Evolutionary conservation across 345 rosid species (phyloP).

Genomic region (Pugionium dolabratum): DNA sequence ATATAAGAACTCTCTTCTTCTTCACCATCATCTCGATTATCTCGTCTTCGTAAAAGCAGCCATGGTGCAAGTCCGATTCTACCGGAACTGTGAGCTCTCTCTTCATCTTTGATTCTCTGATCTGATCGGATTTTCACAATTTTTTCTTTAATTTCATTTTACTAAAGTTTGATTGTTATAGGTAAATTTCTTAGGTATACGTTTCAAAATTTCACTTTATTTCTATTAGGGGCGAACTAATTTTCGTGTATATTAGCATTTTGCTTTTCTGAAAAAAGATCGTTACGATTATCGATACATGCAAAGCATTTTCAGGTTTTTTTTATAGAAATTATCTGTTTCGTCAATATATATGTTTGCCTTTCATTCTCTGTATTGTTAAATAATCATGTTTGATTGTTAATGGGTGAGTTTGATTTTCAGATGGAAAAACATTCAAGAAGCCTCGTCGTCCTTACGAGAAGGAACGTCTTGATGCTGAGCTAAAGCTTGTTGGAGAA

Average conservation of each 20-base stretch:
- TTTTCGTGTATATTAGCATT: neutral
- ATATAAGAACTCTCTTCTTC: slow-evolving; percentile 9
- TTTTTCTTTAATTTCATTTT: no score
- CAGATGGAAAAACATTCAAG: slow-evolving; percentile 52
- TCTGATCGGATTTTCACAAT: neutral
- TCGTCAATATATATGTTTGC: neutral
- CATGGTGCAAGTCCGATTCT: slow-evolving; percentile 48
- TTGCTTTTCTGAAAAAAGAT: neutral
- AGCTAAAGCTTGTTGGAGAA: slow-evolving; percentile 64
- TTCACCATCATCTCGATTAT: slow-evolving; percentile 18
- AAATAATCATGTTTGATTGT: neutral
- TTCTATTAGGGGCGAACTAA: neutral
- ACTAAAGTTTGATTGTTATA: neutral
- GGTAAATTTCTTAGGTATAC: neutral
- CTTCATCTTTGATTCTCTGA: neutral
- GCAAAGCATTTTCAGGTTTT: neutral
- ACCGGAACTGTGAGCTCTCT: slow-evolving; percentile 45
- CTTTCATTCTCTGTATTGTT: neutral
- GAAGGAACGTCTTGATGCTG: slow-evolving; percentile 62
- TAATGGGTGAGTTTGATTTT: neutral
- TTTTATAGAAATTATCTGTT: neutral
- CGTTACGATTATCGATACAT: neutral
- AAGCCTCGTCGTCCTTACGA: slow-evolving; percentile 52
- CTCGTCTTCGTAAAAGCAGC: slow-evolving; percentile 11
- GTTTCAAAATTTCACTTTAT: neutral